phyloP scores from a whole-genome alignment of 2,329 filamentous ascomycete genomes.

The Ophiocordyceps sinensis region DNA sequence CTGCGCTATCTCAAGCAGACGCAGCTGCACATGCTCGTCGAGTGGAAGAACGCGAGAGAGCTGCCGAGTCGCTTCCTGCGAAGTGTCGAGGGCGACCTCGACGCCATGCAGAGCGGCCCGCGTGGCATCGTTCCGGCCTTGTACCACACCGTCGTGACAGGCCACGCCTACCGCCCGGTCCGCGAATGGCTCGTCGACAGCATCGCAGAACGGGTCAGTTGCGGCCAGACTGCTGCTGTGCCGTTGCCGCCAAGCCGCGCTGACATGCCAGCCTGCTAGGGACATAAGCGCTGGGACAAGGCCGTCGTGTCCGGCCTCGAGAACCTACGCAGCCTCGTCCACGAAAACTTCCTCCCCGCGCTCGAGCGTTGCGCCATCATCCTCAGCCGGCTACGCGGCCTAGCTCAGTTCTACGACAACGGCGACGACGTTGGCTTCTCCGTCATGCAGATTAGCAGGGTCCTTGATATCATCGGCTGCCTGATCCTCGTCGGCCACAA shows the following conservation, averaged over 20 bases:
- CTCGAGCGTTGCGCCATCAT: conserved; percentile 73
- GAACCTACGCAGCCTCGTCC: conserved; percentile 60
- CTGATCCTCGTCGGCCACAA: conserved; percentile 64
- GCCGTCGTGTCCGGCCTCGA: conserved; percentile 65
- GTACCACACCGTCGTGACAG: conserved; percentile 74
- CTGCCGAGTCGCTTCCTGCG: conserved; percentile 65
- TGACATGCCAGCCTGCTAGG: conserved; percentile 32
- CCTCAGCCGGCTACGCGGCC: conserved; percentile 66
- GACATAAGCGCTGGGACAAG: conserved; percentile 92
- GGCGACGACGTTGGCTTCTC: conserved; percentile 53
- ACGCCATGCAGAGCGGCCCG: conserved; percentile 40
- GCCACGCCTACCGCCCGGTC: conserved; percentile 59
- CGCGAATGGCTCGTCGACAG: conserved; percentile 83
- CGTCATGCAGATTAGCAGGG: conserved; percentile 43
- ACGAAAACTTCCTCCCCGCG: conserved; percentile 79
- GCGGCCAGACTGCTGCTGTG: neutral
- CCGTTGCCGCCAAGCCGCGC: neutral
- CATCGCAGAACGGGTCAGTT: conserved; percentile 57
- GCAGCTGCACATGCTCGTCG: conserved; percentile 61
- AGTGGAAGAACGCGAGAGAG: conserved; percentile 73
- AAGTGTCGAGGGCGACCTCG: conserved; percentile 62
- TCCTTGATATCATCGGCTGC: conserved; percentile 58
- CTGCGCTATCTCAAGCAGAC: conserved; percentile 74
- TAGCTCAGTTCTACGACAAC: conserved; percentile 64
- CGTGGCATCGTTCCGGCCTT: conserved; percentile 56